phyloP scores from a whole-genome alignment of 495 filamentous ascomycete species.

The Aspergillus egyptiacus region DNA sequence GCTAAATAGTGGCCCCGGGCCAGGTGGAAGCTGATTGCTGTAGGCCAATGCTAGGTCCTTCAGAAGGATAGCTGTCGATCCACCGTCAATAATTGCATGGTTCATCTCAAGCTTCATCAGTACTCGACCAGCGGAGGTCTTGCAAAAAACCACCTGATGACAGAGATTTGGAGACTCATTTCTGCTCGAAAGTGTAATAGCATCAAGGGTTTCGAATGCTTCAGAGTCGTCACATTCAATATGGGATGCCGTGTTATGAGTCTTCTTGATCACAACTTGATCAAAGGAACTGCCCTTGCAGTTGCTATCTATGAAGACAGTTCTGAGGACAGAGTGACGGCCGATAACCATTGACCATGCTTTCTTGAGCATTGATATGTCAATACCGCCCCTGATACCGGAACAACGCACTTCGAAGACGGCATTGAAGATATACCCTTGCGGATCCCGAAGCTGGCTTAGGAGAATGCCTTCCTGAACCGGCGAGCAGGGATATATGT shows the following conservation, averaged over 20 bases:
- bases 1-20: constrained; percentile 47
- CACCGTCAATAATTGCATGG: constrained; percentile 48
- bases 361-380: constrained; percentile 33
- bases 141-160: constrained; percentile 46
- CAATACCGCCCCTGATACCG: constrained; percentile 25
- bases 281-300: constrained; percentile 48
- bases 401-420: constrained; percentile 36
- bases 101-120: constrained; percentile 52
- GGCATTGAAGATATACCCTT: constrained; percentile 41
- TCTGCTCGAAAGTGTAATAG: constrained; percentile 29
- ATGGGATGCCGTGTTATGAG: constrained; percentile 30
- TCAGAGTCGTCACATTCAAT: constrained; percentile 39
- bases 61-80: constrained; percentile 35
- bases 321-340: constrained; percentile 50
- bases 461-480: constrained; percentile 63
- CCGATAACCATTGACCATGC: constrained; percentile 52
- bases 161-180: constrained; percentile 34
- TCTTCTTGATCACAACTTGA: constrained; percentile 45
- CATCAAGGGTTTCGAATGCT: constrained; percentile 28
- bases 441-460: constrained; percentile 50
- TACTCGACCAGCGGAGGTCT: constrained; percentile 32
- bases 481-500: constrained; percentile 59
- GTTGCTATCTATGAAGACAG: constrained; percentile 50
- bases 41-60: constrained; percentile 43
- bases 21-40: constrained; percentile 30